Conservation (phyloP, 148 eudicot species). For the Beta vulgaris region DNA sequence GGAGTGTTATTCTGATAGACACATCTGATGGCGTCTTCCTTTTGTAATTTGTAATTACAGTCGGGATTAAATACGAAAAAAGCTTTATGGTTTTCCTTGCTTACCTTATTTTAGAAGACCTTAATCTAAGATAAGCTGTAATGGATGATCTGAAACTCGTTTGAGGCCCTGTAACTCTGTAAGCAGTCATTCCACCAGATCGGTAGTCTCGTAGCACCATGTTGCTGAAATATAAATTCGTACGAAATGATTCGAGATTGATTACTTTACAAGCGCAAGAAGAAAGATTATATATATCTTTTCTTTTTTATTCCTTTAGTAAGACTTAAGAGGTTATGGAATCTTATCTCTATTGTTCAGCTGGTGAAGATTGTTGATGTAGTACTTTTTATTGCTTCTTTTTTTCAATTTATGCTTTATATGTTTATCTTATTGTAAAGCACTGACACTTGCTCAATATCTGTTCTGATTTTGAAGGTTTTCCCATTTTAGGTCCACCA, state of each 20-base stretch:
- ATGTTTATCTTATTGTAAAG: neutral
- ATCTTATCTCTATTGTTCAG: neutral
- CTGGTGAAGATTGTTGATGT: neutral
- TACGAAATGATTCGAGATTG: neutral
- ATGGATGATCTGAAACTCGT: neutral
- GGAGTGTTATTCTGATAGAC: neutral
- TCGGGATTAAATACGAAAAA: neutral
- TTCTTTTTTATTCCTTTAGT: neutral
- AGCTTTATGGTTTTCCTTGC: neutral
- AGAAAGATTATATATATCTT: neutral
- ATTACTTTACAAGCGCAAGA: neutral
- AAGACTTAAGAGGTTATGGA: neutral
- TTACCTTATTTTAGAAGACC: neutral
- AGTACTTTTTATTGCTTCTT: neutral
- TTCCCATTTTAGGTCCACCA: slow-evolving; percentile 20
- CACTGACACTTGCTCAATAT: neutral
- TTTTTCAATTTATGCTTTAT: neutral
- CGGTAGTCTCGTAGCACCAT: neutral
- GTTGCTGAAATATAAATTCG: neutral
- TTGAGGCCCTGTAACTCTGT: neutral
- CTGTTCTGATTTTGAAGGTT: slow-evolving; percentile 18
- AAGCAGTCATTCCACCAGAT: neutral
- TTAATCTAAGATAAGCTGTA: neutral
- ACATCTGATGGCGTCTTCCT: neutral
- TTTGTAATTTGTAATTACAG: neutral